Conservation (phyloP, 345 rosid species). For the Lepidium aucheri region DNA sequence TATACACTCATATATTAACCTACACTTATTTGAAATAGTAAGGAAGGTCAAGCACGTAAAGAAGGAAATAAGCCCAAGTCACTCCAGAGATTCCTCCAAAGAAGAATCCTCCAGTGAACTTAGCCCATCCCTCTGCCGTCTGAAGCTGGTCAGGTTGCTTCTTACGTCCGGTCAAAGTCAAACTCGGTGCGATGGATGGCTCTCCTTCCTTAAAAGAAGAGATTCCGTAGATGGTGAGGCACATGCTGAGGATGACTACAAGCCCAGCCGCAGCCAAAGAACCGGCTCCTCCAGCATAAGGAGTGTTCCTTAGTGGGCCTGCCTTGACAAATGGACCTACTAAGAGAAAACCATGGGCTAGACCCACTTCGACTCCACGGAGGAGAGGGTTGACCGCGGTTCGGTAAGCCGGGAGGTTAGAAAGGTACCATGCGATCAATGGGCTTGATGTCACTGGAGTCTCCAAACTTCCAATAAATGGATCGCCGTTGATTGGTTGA, state of each 20-base stretch:
- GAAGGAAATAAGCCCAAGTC: conserved; percentile 88
- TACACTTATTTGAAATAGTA: conserved; percentile 61
- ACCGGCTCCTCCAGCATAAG: conserved; percentile 65
- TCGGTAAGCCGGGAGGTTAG: conserved; percentile 90
- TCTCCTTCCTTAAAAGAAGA: conserved; percentile 79
- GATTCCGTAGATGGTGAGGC: conserved; percentile 81
- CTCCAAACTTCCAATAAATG: conserved; percentile 95
- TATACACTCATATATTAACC: conserved; percentile 2
- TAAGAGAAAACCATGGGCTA: conserved; percentile 79
- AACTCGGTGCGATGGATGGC: conserved; percentile 64
- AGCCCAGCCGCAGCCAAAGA: conserved; percentile 86
- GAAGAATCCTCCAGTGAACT: conserved; percentile 90
- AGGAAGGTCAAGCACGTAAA: conserved; percentile 82
- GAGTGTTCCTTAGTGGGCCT: conserved; percentile 89
- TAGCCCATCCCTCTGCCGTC: conserved; percentile 92
- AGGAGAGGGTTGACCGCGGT: conserved; percentile 95
- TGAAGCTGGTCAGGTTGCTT: conserved; percentile 91
- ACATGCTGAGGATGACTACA: conserved; percentile 72
- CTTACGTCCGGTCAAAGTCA: conserved; percentile 90
- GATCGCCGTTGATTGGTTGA: conserved; percentile 96
- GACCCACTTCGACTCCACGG: conserved; percentile 74
- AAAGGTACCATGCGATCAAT: conserved; percentile 85
- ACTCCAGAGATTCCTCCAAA: conserved; percentile 96
- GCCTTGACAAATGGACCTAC: conserved; percentile 89
- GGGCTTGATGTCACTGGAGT: conserved; percentile 96